Conservation (phyloP, 257 asterid species). For the Capsicum rhomboideum region DNA sequence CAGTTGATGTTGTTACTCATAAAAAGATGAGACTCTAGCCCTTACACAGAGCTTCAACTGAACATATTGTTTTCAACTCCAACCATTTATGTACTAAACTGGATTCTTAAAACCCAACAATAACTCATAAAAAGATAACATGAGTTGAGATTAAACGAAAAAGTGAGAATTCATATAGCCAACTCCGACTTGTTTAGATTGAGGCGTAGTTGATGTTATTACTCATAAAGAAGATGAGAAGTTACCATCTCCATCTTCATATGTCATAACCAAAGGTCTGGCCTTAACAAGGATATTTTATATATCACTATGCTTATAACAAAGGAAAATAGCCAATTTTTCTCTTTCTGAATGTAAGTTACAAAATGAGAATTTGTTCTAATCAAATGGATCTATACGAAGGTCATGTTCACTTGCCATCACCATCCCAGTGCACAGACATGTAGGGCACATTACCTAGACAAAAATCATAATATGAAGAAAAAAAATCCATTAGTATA, state of each 20-base stretch:
- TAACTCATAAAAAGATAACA: neutral
- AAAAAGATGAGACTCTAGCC: neutral
- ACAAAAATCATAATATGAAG: neutral
- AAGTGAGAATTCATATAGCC: neutral
- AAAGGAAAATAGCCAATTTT: neutral
- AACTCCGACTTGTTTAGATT: neutral
- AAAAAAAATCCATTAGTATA: neutral
- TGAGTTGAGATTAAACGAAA: neutral
- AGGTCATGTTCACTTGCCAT: slow-evolving; percentile 98
- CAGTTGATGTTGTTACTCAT: no score
- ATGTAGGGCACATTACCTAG: slow-evolving; percentile 92
- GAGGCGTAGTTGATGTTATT: neutral
- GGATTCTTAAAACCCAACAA: neutral
- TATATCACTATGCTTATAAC: neutral
- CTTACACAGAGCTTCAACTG: no score
- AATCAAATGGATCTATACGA: slow-evolving; percentile 80
- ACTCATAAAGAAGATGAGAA: no score
- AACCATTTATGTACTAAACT: neutral
- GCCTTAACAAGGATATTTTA: neutral
- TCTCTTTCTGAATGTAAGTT: neutral
- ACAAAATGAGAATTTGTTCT: slow-evolving; percentile 5
- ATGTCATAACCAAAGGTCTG: no score
- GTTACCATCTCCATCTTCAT: no score
- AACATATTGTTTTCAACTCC: neutral
- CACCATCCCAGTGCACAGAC: slow-evolving; percentile 92